Evolutionary conservation across 2,329 filamentous ascomycete species (phyloP).

Genomic region (Penicillium sp.): DNA sequence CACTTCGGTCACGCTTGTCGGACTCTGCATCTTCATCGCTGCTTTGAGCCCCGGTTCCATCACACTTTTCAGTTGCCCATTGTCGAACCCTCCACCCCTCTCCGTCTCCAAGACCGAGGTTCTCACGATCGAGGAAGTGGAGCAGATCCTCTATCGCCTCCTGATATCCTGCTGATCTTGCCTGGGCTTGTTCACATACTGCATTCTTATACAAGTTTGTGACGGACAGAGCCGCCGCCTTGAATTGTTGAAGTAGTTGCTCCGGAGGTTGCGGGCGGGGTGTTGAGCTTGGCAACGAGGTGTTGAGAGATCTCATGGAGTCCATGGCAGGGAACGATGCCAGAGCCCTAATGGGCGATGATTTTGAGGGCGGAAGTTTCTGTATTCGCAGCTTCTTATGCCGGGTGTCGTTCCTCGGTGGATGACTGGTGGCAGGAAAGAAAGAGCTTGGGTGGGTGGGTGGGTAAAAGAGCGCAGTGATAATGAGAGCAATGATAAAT

Average conservation of each 20-base stretch:
- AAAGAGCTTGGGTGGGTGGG: neutral
- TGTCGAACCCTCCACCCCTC: constrained; percentile 68
- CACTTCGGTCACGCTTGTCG: constrained; percentile 40
- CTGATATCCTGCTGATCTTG: constrained; percentile 81
- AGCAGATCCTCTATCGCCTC: constrained; percentile 89
- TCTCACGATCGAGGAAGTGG: constrained; percentile 77
- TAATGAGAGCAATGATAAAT: neutral
- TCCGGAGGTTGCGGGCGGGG: constrained; percentile 50
- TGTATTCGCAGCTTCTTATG: neutral
- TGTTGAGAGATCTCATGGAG: constrained; percentile 64
- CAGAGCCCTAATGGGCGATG: neutral
- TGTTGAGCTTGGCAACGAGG: constrained; percentile 57
- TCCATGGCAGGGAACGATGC: constrained; percentile 50
- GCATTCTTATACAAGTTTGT: constrained; percentile 96
- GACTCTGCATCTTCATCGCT: constrained; percentile 47
- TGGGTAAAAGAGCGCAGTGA: neutral
- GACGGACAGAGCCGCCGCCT: constrained; percentile 85
- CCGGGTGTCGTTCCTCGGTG: neutral
- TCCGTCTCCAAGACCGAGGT: constrained; percentile 73
- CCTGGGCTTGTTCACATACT: constrained; percentile 70
- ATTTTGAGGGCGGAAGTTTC: neutral
- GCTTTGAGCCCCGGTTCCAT: constrained; percentile 39
- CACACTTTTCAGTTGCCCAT: constrained; percentile 55
- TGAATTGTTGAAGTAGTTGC: constrained; percentile 80
- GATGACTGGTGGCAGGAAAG: neutral